Base-by-base conservation (phyloP, 306 rosid genomes). In the Gastrolobium bilobum region DNA sequence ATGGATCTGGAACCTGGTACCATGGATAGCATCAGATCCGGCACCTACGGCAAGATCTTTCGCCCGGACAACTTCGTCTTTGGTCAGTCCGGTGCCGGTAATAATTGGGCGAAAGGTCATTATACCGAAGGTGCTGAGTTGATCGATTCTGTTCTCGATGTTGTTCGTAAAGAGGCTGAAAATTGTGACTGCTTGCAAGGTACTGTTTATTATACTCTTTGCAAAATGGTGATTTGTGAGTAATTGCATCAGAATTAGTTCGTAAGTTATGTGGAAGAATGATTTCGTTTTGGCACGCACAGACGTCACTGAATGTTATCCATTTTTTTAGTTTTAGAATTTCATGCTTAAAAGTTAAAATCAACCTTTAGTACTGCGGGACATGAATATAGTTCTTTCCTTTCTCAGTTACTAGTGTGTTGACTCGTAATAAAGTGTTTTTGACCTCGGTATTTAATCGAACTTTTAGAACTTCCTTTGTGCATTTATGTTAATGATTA, bases 71-170 rank as follows among this genome's bases (percentile, higher is more conserved):
- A 83, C 86, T 83, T 83, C 53, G 83, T 83, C 39, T 77, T 83
- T 8, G 86, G 86, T 4, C 86, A 83, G 65, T 78, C 83, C 33
- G 86, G 86, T 9, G 86, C 86, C 29, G 97, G 96, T 0, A 92
- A 92, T 52, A 92, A 92, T 7, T 92, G 96, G 97, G 97, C 96
- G 2, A 82, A 82, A 48, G 86, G 86, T 10, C 86, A 83, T 29
- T 83, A 83, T 20, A 83, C 83, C 44, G 86, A 83, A 58, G 87
- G 87, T 3, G 84, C 87, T 1, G 87, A 83, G 61, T 42, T 83
- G 14, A 83, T 83, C 34, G 87, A 83, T 34, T 38, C 81, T 0
- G 87, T 83, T 6, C 84, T 83, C 31, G 87, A 83, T 31, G 87
- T 83, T 11, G 87, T 83, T 73, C 80, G 87, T 38, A 83, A 83